Evolutionary conservation across 495 filamentous ascomycete species (phyloP).

Genomic region (Lasiosphaeria miniovina): DNA sequence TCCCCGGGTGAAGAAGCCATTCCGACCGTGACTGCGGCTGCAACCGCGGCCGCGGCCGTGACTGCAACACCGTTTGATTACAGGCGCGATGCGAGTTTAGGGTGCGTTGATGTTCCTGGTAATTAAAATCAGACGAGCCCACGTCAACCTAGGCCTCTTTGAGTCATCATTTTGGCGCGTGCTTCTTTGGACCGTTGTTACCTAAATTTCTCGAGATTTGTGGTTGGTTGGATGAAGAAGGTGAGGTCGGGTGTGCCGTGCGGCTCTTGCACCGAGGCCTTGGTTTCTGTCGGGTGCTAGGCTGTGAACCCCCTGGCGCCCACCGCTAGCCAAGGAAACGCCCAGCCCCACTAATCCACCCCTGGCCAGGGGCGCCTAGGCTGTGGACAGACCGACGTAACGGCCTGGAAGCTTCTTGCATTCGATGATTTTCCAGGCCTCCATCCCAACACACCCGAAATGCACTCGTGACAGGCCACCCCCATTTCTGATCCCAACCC

Average conservation of each 20-base stretch:
- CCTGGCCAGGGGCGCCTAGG: background rate
- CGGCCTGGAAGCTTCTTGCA: background rate
- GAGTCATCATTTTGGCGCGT: too few relatives aligned
- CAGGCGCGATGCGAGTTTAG: too few relatives aligned
- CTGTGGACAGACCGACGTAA: background rate
- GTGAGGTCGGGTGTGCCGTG: background rate
- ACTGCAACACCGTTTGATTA: too few relatives aligned
- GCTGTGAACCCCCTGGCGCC: background rate
- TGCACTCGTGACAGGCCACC: background rate
- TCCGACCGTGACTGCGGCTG: too few relatives aligned
- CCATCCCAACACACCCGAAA: background rate
- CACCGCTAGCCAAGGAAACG: background rate
- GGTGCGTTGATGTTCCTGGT: too few relatives aligned
- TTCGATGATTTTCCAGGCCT: background rate
- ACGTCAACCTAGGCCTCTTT: too few relatives aligned
- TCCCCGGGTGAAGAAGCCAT: too few relatives aligned
- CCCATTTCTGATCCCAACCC: too few relatives aligned
- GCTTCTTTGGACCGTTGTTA: too few relatives aligned
- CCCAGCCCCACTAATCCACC: background rate
- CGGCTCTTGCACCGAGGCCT: background rate
- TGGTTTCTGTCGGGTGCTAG: background rate
- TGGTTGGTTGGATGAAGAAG: background rate
- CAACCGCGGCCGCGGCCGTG: too few relatives aligned
- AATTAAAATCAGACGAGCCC: too few relatives aligned
- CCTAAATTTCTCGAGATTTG: background rate